These are phyloP conservation scores for Sungouiozyma ichnusensis DNA, from an alignment of 805 yeast species.

Conservation along the genomic window DNA sequence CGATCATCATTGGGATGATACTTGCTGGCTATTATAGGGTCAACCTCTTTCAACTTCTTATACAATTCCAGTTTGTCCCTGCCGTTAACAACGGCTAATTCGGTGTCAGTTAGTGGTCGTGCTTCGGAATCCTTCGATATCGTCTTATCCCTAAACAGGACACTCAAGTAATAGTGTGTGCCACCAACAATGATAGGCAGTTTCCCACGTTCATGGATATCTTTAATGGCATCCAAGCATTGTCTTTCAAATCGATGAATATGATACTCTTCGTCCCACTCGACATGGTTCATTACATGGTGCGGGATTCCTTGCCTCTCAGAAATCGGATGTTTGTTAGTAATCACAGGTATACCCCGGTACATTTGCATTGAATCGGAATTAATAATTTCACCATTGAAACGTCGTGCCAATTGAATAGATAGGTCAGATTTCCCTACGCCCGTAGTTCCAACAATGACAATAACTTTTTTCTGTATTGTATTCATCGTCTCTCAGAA, in stretches of 20 bases:
- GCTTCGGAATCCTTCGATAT: slow-evolving; percentile 4
- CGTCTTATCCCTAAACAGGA: slow-evolving; percentile 48
- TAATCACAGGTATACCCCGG: slow-evolving; percentile 56
- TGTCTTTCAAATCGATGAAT: slow-evolving; percentile 71
- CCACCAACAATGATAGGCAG: slow-evolving; percentile 90
- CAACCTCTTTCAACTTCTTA: slow-evolving; percentile 39
- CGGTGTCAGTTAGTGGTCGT: slow-evolving; percentile 21
- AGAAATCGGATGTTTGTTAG: slow-evolving; percentile 81
- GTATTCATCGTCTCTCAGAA: background rate
- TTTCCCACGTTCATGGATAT: slow-evolving; percentile 57
- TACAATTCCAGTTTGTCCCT: slow-evolving; percentile 32
- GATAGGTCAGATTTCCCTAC: slow-evolving; percentile 83
- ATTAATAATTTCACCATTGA: slow-evolving; percentile 83
- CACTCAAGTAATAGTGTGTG: slow-evolving; percentile 85
- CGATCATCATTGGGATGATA: slow-evolving; percentile 89
- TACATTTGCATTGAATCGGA: slow-evolving; percentile 98
- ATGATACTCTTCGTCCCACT: slow-evolving; percentile 72
- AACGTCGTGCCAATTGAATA: slow-evolving; percentile 56
- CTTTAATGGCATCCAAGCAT: slow-evolving; percentile 50
- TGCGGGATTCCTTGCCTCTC: slow-evolving; percentile 73
- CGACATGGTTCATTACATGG: slow-evolving; percentile 77
- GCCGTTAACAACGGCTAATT: slow-evolving; percentile 39
- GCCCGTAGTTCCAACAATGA: slow-evolving; percentile 88
- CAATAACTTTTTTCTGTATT: slow-evolving; percentile 35
- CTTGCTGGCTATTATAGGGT: slow-evolving; percentile 64